Evolutionary conservation across 306 rosid genomes (phyloP).

Genomic region (Trifolium dubium): DNA sequence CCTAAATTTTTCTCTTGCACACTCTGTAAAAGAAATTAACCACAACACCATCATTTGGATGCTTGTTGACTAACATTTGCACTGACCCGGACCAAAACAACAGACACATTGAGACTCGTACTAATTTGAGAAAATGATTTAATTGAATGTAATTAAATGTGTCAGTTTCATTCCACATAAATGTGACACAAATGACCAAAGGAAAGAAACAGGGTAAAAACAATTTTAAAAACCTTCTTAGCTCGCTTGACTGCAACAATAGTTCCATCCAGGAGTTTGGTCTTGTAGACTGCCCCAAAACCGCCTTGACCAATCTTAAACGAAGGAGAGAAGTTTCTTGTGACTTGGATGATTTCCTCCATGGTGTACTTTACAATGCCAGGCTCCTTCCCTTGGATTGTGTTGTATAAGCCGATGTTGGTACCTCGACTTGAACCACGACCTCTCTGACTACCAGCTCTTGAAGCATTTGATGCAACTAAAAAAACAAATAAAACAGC

Average conservation of each 20-base stretch:
- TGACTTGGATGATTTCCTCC: conserved; percentile 73
- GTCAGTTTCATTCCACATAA: conserved; percentile 6
- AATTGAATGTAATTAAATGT: neutral
- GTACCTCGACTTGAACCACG: conserved; percentile 52
- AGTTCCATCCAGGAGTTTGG: conserved; percentile 73
- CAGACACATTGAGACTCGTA: neutral
- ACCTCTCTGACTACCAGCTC: conserved; percentile 54
- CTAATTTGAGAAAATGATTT: neutral
- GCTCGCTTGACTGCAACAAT: conserved; percentile 89
- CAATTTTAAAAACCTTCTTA: conserved; percentile 68
- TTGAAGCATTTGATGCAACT: conserved; percentile 60
- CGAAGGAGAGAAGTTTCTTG: conserved; percentile 83
- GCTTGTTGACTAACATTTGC: conserved; percentile 11
- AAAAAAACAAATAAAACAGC: conserved; percentile 35
- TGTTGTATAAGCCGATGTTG: conserved; percentile 41
- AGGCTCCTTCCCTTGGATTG: conserved; percentile 58
- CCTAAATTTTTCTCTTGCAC: conserved; percentile 79
- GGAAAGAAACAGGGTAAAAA: neutral
- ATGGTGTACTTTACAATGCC: conserved; percentile 63
- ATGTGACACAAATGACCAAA: conserved; percentile 23
- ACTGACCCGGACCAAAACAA: neutral
- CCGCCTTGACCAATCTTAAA: conserved; percentile 96
- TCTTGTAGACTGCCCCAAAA: conserved; percentile 88
- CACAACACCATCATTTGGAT: conserved; percentile 8
- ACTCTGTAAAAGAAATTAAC: conserved; percentile 58